phyloP scores from a whole-genome alignment of 1,139 yeast species.

The Yamadazyma pseudoaaseri region DNA sequence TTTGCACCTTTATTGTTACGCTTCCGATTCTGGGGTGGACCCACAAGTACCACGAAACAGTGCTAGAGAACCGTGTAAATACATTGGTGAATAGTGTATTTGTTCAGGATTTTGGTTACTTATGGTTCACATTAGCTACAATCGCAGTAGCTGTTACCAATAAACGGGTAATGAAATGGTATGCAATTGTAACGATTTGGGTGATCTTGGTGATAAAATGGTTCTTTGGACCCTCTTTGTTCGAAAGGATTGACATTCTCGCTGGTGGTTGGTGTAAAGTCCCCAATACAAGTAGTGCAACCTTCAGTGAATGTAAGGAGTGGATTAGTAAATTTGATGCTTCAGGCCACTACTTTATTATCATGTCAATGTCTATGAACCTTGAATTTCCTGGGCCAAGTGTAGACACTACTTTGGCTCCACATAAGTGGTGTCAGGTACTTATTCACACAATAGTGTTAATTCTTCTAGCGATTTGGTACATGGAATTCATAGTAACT shows the following conservation, averaged over 20 bases:
- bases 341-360: slow-evolving; percentile 62
- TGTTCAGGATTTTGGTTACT: slow-evolving; percentile 26
- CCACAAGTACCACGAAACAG: slow-evolving; percentile 12
- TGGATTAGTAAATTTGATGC: slow-evolving; percentile 64
- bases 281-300: neutral
- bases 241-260: slow-evolving; percentile 37
- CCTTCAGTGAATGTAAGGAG: slow-evolving; percentile 13
- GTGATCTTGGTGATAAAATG: slow-evolving; percentile 25
- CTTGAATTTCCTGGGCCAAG: neutral
- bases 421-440: neutral
- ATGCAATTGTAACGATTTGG: slow-evolving; percentile 15
- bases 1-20: slow-evolving; percentile 15
- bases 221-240: slow-evolving; percentile 48
- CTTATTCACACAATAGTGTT: neutral
- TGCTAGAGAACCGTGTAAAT: slow-evolving; percentile 17
- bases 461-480: slow-evolving; percentile 9
- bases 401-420: neutral
- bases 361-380: slow-evolving; percentile 48
- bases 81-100: slow-evolving; percentile 19
- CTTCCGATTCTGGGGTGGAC: slow-evolving; percentile 10
- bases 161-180: slow-evolving; percentile 13
- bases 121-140: slow-evolving; percentile 23
- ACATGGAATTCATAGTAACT: slow-evolving; percentile 48
- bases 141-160: neutral
- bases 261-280: slow-evolving; percentile 43